Percentiles rank a stretch among this genome's conserved stretches.
Conservation (phyloP, 768 basidiomycete genomes). For the Ramaria sp. region DNA sequence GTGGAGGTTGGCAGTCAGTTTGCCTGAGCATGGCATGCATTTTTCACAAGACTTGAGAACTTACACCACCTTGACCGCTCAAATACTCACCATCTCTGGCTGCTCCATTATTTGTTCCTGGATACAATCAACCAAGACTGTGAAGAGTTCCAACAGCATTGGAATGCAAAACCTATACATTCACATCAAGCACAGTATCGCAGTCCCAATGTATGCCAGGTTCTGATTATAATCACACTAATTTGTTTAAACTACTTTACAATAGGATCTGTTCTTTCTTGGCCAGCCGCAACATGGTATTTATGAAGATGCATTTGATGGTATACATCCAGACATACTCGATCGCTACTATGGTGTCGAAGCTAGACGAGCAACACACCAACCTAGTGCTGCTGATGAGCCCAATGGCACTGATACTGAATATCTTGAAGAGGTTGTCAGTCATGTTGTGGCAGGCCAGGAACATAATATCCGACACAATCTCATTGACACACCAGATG, state of each 20-base stretch:
- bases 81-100: constrained; percentile 30
- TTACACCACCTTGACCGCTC: constrained; percentile 23
- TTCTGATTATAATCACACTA: not conserved
- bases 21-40: constrained; percentile 26
- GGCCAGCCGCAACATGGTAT: not conserved
- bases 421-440: not conserved
- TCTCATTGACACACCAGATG: not conserved
- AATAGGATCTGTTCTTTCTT: not conserved
- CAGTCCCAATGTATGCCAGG: not conserved
- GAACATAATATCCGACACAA: not conserved
- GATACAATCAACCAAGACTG: constrained; percentile 28
- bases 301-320: not conserved
- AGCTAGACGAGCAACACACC: not conserved
- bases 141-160: constrained; percentile 21
- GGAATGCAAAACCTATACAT: constrained; percentile 30
- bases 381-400: not conserved
- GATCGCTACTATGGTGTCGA: not conserved
- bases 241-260: not conserved
- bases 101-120: constrained; percentile 33
- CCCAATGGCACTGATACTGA: not conserved
- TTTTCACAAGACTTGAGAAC: constrained; percentile 28
- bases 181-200: not conserved
- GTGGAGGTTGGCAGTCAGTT: not conserved
- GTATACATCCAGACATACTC: not conserved
- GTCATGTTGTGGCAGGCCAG: not conserved